Base-by-base conservation (phyloP, 805 yeast species). In the Lachancea sp. region DNA sequence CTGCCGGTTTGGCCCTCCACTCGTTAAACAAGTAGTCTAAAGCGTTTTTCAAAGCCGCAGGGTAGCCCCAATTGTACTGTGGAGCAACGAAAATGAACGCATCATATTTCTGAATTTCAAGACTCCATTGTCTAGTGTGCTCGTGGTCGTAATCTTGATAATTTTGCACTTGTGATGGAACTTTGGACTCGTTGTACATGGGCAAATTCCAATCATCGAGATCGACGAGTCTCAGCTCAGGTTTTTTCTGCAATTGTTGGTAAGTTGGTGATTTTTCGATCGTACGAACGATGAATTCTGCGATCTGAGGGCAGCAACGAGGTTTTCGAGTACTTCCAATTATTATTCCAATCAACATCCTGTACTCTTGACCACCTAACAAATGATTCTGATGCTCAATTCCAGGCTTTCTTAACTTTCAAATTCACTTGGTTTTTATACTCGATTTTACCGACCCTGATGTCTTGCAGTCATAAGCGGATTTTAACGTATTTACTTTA, bases 41-140 rank as follows among this genome's bases (percentile, higher is more conserved):
- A 4, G 70, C 69, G 42, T 66, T 65, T 50, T 69, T 68, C 37
- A 69, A 51, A 11, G 51, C 56, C 1, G 68, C 71, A 9, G 73
- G 70, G 38, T 57, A 59, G 7, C 70, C 62, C 54, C 65, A 54
- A 45, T 69, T 69, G 52, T 68, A 69, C 45, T 67, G 64, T 10
- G 73, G 71, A 9, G 66, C 44, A 9, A 69, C 62, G 41, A 69
- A 57, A n/a, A 69, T 53, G 47, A 59, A 56, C 3, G 57, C 71
- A 37, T 55, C 53, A 22, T 46, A 55, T 22, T 41, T 36, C 6
- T 40, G 37, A 31, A 67, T 49, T 43, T 55, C 55, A 15, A 31
- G 42, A 33, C 64, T 54, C 69, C 69, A 67, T 6, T 36, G 41
- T 30, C 49, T 46, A 3, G 68, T 54, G 34, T 51, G 53, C 33